Evolutionary conservation across 2,329 filamentous ascomycete species (phyloP).

Genomic region (Aspergillus sp.): DNA sequence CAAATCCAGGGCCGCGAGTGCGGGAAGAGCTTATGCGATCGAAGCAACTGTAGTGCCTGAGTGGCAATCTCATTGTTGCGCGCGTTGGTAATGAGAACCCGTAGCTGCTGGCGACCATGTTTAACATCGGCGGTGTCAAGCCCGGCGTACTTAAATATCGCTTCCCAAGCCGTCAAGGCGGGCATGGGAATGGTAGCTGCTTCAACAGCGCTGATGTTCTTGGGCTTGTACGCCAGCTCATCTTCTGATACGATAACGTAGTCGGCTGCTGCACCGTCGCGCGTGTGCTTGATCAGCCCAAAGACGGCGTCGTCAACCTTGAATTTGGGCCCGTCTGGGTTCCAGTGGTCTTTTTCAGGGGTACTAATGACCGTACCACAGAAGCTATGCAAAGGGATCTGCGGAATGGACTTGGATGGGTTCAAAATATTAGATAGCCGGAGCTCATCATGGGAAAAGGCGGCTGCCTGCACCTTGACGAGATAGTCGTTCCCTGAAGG

Average conservation of each 20-base stretch:
- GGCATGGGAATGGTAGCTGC: constrained; percentile 43
- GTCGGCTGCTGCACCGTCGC: constrained; percentile 47
- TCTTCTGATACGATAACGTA: constrained; percentile 41
- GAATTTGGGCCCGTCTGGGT: constrained; percentile 38
- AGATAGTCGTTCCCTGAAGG: constrained; percentile 43
- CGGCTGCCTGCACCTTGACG: constrained; percentile 43
- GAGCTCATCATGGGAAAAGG: constrained; percentile 44
- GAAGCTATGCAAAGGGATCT: constrained; percentile 46
- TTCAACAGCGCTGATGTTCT: constrained; percentile 37
- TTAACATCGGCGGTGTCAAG: constrained; percentile 30
- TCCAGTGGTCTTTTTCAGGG: constrained; percentile 32
- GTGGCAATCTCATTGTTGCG: constrained; percentile 40
- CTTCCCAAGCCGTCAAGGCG: constrained; percentile 47
- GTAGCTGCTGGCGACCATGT: constrained; percentile 22
- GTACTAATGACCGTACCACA: constrained; percentile 44
- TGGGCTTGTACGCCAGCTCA: constrained; percentile 43
- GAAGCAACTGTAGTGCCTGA: constrained; percentile 41
- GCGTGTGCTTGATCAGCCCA: constrained; percentile 39
- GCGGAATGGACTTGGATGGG: constrained; percentile 31
- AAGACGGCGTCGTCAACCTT: constrained; percentile 45
- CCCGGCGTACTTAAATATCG: constrained; percentile 40
- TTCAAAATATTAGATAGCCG: constrained; percentile 28
- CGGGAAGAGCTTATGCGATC: constrained; percentile 37
- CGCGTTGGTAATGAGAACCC: constrained; percentile 44
- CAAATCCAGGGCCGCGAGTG: constrained; percentile 39